Evolutionary conservation across 164 flowering plant species (phyloP).

Genomic region (Brasenia schreberi): DNA sequence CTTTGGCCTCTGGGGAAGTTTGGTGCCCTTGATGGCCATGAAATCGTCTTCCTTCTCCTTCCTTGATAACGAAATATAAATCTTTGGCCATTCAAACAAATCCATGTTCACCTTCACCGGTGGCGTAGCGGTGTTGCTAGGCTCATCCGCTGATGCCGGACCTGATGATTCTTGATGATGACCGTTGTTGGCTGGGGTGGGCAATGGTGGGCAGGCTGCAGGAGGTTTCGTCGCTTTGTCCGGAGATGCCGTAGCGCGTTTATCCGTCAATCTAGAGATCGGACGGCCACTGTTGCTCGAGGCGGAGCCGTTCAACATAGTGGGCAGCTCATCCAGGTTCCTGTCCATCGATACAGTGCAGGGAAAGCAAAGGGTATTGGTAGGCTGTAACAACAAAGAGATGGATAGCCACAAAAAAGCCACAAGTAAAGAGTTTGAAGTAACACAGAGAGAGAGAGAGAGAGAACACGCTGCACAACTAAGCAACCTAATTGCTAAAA

Average conservation of each 20-base stretch:
- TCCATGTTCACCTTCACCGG: slow-evolving; percentile 23
- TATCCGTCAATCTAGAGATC: slow-evolving; percentile 11
- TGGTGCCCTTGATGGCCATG: slow-evolving; percentile 59
- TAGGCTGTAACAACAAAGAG: no score
- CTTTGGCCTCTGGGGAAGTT: slow-evolving; percentile 73
- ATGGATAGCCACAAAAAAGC: neutral
- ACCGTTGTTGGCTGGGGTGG: neutral
- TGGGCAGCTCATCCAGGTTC: slow-evolving; percentile 17
- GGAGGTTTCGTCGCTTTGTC: slow-evolving; percentile 9
- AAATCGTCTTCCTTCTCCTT: slow-evolving; percentile 90
- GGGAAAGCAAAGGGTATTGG: slow-evolving; percentile 1
- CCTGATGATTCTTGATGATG: neutral
- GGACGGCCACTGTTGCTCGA: slow-evolving; percentile 9
- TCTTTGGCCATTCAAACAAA: slow-evolving; percentile 40
- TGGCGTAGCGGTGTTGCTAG: slow-evolving; percentile 1
- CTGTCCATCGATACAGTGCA: slow-evolving; percentile 8
- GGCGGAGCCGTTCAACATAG: slow-evolving; percentile 9
- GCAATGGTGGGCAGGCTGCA: neutral
- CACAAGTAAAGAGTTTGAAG: neutral
- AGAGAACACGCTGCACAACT: neutral
- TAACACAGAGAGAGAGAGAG: neutral
- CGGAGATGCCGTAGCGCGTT: slow-evolving; percentile 10
- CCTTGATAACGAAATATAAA: slow-evolving; percentile 39
- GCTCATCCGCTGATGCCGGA: slow-evolving; percentile 1
- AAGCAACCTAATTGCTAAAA: no score